phyloP scores from a whole-genome alignment of 2,329 filamentous ascomycete genomes.

The Karstenula rhodostoma region DNA sequence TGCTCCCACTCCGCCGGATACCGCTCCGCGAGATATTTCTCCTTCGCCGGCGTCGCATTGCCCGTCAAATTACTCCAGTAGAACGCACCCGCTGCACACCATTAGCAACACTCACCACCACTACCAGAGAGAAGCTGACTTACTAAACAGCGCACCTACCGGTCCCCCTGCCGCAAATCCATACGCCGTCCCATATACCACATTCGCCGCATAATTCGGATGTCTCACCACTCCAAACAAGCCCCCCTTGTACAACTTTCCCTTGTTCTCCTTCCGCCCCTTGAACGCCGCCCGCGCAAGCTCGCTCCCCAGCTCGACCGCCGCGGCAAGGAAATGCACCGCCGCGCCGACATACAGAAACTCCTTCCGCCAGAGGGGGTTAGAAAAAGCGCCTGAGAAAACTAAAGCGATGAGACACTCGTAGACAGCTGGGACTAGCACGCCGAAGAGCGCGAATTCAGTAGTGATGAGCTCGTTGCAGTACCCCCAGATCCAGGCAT shows the following conservation, averaged over 20 bases:
- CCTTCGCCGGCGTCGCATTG: conserved; percentile 14
- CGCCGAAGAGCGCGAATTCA: conserved; percentile 10
- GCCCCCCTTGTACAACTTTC: conserved; percentile 7
- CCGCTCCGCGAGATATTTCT: conserved; percentile 6
- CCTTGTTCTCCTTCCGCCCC: not conserved
- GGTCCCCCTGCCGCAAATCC: conserved; percentile 14
- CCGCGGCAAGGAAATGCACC: conserved; percentile 4
- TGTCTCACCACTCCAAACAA: conserved; percentile 4
- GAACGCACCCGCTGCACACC: conserved; percentile 1
- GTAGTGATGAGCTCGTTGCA: conserved; percentile 8
- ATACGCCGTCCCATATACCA: conserved; percentile 13
- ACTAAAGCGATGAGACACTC: not conserved
- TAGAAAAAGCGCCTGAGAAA: not conserved
- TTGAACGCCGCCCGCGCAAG: not conserved
- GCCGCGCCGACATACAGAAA: conserved; percentile 5
- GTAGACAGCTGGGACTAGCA: not conserved
- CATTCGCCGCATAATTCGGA: conserved; percentile 14
- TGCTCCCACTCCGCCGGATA: conserved; percentile 10
- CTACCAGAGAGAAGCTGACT: not conserved
- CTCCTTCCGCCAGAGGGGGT: not conserved
- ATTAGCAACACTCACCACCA: not conserved
- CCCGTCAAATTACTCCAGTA: conserved; percentile 13
- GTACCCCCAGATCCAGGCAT: conserved; percentile 11
- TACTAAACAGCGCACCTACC: conserved; percentile 3
- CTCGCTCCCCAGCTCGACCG: conserved; percentile 1